A percentile compares a stretch with the other conserved stretches of the same genome.
Evolutionary conservation across 73 alveolate species (phyloP).

Genomic region (Stentor coeruleus): DNA sequence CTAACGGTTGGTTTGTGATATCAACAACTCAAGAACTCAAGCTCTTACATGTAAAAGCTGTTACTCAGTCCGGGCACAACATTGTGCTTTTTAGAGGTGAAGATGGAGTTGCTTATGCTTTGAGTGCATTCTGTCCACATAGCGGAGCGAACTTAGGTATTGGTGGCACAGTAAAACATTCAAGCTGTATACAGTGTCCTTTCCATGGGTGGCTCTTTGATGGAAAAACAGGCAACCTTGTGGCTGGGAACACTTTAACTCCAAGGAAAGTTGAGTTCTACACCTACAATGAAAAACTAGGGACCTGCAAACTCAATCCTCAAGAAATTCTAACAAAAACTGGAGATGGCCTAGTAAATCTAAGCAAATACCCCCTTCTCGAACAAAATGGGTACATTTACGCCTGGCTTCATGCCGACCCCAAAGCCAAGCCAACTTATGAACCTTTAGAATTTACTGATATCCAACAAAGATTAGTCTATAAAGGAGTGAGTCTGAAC

Average conservation of each 20-base stretch:
- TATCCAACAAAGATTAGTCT: constrained; percentile 12
- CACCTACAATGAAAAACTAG: constrained; percentile 36
- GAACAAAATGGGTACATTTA: constrained; percentile 37
- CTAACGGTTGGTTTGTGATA: constrained; percentile 60
- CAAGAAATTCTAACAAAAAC: constrained; percentile 27
- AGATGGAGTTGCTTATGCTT: constrained; percentile 51
- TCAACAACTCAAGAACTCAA: constrained; percentile 41
- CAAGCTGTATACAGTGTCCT: constrained; percentile 51
- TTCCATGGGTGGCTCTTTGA: constrained; percentile 65
- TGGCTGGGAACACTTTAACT: constrained; percentile 27
- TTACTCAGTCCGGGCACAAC: constrained; percentile 38
- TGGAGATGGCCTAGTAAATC: constrained; percentile 30
- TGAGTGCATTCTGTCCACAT: constrained; percentile 56
- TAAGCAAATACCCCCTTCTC: constrained; percentile 29
- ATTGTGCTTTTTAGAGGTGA: constrained; percentile 48
- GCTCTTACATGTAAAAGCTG: constrained; percentile 26
- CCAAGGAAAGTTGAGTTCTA: constrained; percentile 29
- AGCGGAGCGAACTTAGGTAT: constrained; percentile 59
- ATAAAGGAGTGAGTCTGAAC: constrained; percentile 43
- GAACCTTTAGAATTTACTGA: constrained; percentile 44
- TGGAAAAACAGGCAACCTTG: constrained; percentile 49
- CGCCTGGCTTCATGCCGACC: constrained; percentile 51
- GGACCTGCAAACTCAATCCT: constrained; percentile 25
- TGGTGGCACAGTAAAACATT: constrained; percentile 49
- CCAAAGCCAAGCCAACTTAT: constrained; percentile 38